Conservation (phyloP, 2,329 filamentous ascomycete genomes). For the Hymenoscyphus scutula region DNA sequence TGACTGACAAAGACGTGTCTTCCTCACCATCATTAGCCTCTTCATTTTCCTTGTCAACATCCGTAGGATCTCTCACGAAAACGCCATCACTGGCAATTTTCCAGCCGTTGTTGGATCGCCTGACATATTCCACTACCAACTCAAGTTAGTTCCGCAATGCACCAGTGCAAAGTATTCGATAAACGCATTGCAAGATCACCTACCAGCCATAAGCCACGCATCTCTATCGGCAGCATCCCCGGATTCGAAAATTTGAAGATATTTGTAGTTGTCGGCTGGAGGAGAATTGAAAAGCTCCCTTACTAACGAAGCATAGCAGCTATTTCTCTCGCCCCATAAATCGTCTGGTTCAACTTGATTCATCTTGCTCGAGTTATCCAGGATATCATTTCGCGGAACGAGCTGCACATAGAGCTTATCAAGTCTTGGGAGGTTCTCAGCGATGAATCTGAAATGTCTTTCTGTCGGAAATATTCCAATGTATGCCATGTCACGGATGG, state of each 20-base stretch:
- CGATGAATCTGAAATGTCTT: slow-evolving; percentile 54
- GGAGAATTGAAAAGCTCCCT: slow-evolving; percentile 32
- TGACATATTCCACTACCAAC: slow-evolving; percentile 39
- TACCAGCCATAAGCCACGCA: slow-evolving; percentile 44
- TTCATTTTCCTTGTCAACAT: slow-evolving; percentile 8
- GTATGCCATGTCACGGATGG: slow-evolving; percentile 54
- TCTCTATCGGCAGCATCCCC: slow-evolving; percentile 47
- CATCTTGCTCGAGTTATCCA: slow-evolving; percentile 36
- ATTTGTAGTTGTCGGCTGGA: slow-evolving; percentile 40
- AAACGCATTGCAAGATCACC: background rate
- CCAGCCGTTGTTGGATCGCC: slow-evolving; percentile 43
- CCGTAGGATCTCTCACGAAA: slow-evolving; percentile 39
- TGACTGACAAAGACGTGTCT: slow-evolving; percentile 32
- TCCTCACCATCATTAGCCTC: slow-evolving; percentile 13
- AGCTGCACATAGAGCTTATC: slow-evolving; percentile 54
- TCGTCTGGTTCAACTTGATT: slow-evolving; percentile 32
- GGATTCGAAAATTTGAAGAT: slow-evolving; percentile 48
- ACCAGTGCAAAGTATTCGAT: background rate
- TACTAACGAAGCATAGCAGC: slow-evolving; percentile 32
- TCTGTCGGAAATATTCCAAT: slow-evolving; percentile 66
- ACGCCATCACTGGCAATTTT: slow-evolving; percentile 45
- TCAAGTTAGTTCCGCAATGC: slow-evolving; percentile 4
- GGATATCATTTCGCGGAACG: slow-evolving; percentile 39
- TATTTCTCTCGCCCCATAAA: slow-evolving; percentile 35
- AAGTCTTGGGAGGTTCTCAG: slow-evolving; percentile 49